phyloP scores from a whole-genome alignment of 192 early-diverging fungal species.

The Endogone sp. region DNA sequence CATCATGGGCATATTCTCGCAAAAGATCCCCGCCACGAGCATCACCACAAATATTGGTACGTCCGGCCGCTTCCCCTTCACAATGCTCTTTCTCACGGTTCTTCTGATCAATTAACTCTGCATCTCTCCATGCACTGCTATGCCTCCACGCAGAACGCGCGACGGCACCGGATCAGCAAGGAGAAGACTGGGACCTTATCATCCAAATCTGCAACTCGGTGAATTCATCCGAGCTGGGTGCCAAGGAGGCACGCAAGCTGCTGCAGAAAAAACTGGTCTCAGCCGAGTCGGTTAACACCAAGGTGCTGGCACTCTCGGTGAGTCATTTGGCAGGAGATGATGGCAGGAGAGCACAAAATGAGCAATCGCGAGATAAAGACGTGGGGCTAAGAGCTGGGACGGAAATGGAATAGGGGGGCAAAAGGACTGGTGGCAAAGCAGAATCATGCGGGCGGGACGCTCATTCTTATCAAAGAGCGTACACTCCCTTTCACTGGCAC shows the following conservation, averaged over 20 bases:
- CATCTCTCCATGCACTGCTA: background rate
- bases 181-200: conserved; percentile 27
- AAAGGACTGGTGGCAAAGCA: too few species aligned
- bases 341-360: too few species aligned
- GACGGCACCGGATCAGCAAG: conserved; percentile 10
- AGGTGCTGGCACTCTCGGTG: conserved; percentile 24
- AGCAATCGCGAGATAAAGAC: too few species aligned
- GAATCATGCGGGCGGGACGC: too few species aligned
- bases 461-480: too few species aligned
- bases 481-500: too few species aligned
- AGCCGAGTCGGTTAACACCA: conserved; percentile 7
- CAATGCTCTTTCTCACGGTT: background rate
- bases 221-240: conserved; percentile 23
- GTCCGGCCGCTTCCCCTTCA: background rate
- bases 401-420: too few species aligned
- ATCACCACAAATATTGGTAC: conserved; percentile 33
- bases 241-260: conserved; percentile 31
- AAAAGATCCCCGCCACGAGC: conserved; percentile 28
- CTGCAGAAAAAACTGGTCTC: conserved; percentile 29
- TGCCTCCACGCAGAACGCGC: conserved; percentile 12
- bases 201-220: conserved; percentile 23
- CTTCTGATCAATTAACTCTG: background rate
- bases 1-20: conserved; percentile 34
- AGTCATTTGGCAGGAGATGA: too few species aligned
- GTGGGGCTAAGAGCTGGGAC: too few species aligned